Evolutionary conservation across 345 rosid genomes (phyloP).

Genomic region (Brassica rapa): DNA sequence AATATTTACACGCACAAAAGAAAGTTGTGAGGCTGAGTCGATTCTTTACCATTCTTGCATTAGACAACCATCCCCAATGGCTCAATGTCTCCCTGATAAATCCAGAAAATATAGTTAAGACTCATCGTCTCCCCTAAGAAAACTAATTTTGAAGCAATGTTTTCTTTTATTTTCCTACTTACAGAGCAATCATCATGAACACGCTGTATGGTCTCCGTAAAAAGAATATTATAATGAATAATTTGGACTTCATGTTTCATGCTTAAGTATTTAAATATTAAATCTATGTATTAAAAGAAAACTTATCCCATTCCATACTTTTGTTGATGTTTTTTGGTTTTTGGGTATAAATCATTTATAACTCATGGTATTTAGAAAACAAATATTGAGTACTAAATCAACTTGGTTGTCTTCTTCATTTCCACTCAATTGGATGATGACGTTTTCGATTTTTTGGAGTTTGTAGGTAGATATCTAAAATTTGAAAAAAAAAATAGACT

Average conservation of each 20-base stretch:
- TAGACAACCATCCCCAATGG: conserved; percentile 74
- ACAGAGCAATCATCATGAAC: conserved; percentile 69
- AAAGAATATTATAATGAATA: conserved; percentile 38
- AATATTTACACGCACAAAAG: conserved; percentile 15
- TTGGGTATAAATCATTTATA: too few species aligned
- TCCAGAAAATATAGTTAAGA: conserved; percentile 29
- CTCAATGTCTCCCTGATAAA: conserved; percentile 71
- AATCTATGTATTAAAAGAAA: too few species aligned
- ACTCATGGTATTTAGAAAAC: too few species aligned
- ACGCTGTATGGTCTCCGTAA: conserved; percentile 91
- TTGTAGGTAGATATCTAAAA: not conserved
- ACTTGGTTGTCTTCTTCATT: too few species aligned
- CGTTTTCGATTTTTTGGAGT: too few species aligned
- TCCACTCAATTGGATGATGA: conserved; percentile 40
- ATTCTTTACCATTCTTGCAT: conserved; percentile 26
- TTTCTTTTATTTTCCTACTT: conserved; percentile 45
- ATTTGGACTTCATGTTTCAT: too few species aligned
- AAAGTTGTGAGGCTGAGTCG: conserved; percentile 9
- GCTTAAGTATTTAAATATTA: conserved; percentile 32
- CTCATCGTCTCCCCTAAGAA: not conserved
- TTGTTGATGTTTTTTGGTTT: conserved; percentile 12
- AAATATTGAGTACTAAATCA: too few species aligned
- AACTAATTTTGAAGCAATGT: conserved; percentile 7
- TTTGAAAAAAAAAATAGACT: not conserved
- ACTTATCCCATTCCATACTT: too few species aligned